A percentile compares a stretch with the other conserved stretches of the same genome.
Conservation (phyloP, 768 basidiomycete species). For the Rhodotorula graminis region DNA sequence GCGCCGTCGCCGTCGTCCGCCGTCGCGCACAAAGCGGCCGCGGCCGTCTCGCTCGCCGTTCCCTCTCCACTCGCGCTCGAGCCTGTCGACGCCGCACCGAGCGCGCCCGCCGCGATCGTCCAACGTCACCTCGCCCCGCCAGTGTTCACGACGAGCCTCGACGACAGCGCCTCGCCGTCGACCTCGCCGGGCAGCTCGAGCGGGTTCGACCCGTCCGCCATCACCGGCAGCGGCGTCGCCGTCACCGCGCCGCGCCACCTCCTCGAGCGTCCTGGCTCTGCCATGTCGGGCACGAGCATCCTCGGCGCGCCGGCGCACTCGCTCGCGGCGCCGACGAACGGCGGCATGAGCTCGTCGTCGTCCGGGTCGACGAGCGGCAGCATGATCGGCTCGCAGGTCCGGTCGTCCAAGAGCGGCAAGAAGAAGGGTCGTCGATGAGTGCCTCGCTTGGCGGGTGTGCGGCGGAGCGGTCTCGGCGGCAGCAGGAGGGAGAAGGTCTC, state of each 20-base stretch:
- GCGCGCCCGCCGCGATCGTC: not conserved
- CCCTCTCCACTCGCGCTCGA: slow-evolving; percentile 4
- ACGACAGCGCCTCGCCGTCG: not conserved
- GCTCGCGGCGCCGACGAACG: slow-evolving; percentile 1
- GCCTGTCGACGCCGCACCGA: not conserved
- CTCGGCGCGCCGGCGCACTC: not conserved
- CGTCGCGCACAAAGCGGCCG: not conserved
- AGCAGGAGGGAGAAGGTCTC: no score
- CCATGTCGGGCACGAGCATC: not conserved
- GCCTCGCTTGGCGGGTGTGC: no score
- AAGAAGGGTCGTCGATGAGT: slow-evolving; percentile 20
- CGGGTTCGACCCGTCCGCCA: not conserved
- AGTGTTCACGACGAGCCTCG: not conserved
- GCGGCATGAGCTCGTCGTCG: not conserved
- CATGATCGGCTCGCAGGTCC: not conserved
- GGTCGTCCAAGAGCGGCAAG: not conserved
- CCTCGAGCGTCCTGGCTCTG: slow-evolving; percentile 1
- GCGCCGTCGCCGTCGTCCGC: not conserved
- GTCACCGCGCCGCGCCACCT: not conserved
- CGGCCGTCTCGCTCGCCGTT: not conserved
- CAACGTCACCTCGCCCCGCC: slow-evolving; percentile 14
- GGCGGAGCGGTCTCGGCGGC: no score
- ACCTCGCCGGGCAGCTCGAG: not conserved
- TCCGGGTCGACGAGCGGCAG: not conserved
- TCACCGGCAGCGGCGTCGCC: not conserved